Percentiles rank a stretch among this genome's conserved stretches.
phyloP scores from a whole-genome alignment of 169 alveolate genomes.

The Plasmodium blacklocki region DNA sequence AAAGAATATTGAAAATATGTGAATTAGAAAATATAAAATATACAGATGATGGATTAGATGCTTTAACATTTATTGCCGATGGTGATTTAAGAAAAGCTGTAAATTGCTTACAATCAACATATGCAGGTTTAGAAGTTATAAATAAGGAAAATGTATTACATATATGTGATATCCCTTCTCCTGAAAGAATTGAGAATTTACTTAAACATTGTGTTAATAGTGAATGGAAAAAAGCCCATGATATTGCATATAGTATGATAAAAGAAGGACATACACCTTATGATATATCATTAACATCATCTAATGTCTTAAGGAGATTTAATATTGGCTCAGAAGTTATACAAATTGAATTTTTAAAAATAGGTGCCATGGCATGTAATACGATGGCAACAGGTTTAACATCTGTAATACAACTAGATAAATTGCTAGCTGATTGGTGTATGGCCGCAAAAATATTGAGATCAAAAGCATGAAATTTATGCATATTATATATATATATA shows the following conservation, averaged over 20 bases:
- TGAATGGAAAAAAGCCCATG: slow-evolving; percentile 91
- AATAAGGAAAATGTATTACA: slow-evolving; percentile 94
- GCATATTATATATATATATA: no score
- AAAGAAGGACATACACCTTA: slow-evolving; percentile 91
- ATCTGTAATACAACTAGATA: slow-evolving; percentile 79
- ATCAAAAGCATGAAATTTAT: neutral
- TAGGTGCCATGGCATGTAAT: slow-evolving; percentile 81
- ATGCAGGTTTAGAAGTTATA: slow-evolving; percentile 95
- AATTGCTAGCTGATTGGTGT: slow-evolving; percentile 81
- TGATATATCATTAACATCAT: slow-evolving; percentile 87
- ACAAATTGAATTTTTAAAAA: slow-evolving; percentile 79
- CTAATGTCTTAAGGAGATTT: slow-evolving; percentile 80
- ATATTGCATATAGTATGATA: slow-evolving; percentile 83
- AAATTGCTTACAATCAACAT: slow-evolving; percentile 97
- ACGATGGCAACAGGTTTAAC: slow-evolving; percentile 81
- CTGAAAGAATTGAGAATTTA: slow-evolving; percentile 92
- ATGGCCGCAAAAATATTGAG: slow-evolving; percentile 60
- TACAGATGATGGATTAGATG: slow-evolving; percentile 95
- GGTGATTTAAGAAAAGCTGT: slow-evolving; percentile 96
- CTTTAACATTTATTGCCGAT: slow-evolving; percentile 96
- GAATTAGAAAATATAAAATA: slow-evolving; percentile 84
- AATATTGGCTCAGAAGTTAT: slow-evolving; percentile 78
- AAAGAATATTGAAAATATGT: slow-evolving; percentile 92
- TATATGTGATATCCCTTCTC: slow-evolving; percentile 97
- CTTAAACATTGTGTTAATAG: slow-evolving; percentile 89